Conservation (phyloP, 2,329 filamentous ascomycete genomes). For the Ascochyta koolunga region DNA sequence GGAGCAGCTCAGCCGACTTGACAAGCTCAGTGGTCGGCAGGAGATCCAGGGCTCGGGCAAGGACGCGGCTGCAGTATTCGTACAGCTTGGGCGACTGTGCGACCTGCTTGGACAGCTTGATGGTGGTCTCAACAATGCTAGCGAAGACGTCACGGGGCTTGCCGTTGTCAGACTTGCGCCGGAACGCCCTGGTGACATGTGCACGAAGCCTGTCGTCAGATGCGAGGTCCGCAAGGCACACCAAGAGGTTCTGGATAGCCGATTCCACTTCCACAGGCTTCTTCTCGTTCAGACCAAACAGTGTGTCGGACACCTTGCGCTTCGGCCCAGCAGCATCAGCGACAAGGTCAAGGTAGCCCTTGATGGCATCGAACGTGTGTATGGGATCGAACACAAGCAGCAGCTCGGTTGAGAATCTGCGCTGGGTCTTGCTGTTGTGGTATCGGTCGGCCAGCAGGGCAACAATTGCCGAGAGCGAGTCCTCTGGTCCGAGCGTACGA, state of each 20-base stretch:
- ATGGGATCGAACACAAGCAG: slow-evolving; percentile 74
- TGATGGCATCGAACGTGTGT: slow-evolving; percentile 75
- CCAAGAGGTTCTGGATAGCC: slow-evolving; percentile 48
- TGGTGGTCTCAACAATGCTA: slow-evolving; percentile 49
- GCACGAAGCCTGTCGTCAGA: slow-evolving; percentile 39
- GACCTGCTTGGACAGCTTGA: slow-evolving; percentile 67
- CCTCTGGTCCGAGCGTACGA: slow-evolving; percentile 80
- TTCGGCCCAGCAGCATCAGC: slow-evolving; percentile 77
- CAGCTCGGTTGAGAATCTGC: slow-evolving; percentile 77
- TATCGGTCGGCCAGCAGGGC: slow-evolving; percentile 93
- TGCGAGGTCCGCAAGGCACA: slow-evolving; percentile 47
- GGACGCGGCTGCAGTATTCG: slow-evolving; percentile 65
- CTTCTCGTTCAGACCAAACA: slow-evolving; percentile 69
- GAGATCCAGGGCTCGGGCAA: slow-evolving; percentile 81
- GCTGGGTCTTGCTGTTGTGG: slow-evolving; percentile 73
- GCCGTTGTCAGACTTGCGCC: slow-evolving; percentile 33
- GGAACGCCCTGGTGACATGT: slow-evolving; percentile 41
- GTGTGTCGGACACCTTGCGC: slow-evolving; percentile 71
- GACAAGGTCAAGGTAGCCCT: slow-evolving; percentile 76
- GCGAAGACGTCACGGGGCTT: slow-evolving; percentile 42
- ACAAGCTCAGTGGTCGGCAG: slow-evolving; percentile 88
- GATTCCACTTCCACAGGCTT: slow-evolving; percentile 42
- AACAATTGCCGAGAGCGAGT: slow-evolving; percentile 86
- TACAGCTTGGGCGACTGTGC: slow-evolving; percentile 51
- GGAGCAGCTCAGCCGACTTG: slow-evolving; percentile 80